Evolutionary conservation across 2,329 filamentous ascomycete genomes (phyloP).

Genomic region (Parasarocladium wereldwijsianum): DNA sequence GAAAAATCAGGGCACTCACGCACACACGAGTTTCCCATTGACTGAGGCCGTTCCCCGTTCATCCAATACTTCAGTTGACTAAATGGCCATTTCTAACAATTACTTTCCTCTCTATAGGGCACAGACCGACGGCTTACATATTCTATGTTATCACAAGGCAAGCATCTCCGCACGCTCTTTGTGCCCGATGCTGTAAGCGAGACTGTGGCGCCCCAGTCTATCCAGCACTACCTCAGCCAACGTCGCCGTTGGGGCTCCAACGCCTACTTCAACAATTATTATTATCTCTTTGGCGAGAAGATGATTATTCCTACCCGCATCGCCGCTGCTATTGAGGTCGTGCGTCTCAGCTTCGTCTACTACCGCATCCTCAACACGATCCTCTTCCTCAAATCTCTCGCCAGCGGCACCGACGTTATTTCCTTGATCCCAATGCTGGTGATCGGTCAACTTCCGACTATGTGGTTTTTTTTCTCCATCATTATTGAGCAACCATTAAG

Average conservation of each 20-base stretch:
- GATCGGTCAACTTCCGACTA: too few species aligned
- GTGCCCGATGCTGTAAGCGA: constrained; percentile 18
- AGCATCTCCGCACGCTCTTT: constrained; percentile 17
- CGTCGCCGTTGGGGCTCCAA: constrained; percentile 19
- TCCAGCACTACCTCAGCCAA: constrained; percentile 19
- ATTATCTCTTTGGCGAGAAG: constrained; percentile 16
- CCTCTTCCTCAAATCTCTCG: constrained; percentile 16
- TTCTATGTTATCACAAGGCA: too few species aligned
- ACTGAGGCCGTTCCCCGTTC: too few species aligned
- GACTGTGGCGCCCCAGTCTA: constrained; percentile 17
- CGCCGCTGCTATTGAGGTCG: constrained; percentile 15
- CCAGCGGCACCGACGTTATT: too few species aligned
- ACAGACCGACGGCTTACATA: too few species aligned
- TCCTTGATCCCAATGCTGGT: constrained; percentile 3
- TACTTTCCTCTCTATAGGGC: too few species aligned
- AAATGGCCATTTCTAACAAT: too few species aligned
- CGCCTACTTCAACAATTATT: constrained; percentile 21
- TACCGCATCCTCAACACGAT: constrained; percentile 18
- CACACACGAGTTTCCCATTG: too few species aligned
- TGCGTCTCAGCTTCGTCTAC: constrained; percentile 17
- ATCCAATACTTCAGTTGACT: too few species aligned
- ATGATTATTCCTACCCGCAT: constrained; percentile 23
- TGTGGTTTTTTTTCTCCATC: too few species aligned
- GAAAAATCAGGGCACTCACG: too few species aligned
- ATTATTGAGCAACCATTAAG: too few species aligned